phyloP scores from a whole-genome alignment of 2,329 filamentous ascomycete genomes.

The Rugonectria rugulosa region DNA sequence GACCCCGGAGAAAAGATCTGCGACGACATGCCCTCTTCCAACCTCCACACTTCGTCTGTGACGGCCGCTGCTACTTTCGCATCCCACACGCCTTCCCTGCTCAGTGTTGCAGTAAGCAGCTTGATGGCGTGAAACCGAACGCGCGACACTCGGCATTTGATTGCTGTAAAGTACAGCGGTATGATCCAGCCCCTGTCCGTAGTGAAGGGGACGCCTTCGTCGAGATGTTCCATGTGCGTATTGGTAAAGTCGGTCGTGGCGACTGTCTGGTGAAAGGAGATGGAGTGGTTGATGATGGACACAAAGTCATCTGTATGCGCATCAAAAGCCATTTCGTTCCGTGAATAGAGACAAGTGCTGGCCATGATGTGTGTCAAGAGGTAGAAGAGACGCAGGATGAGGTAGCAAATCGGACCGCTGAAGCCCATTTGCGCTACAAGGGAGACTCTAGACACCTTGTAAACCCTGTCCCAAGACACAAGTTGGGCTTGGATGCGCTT shows the following conservation, averaged over 20 bases:
- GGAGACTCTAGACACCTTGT: constrained; percentile 32
- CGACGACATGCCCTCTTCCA: constrained; percentile 47
- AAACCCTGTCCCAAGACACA: constrained; percentile 30
- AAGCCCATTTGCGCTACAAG: constrained; percentile 21
- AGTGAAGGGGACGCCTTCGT: constrained; percentile 42
- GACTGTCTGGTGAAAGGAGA: too few species aligned
- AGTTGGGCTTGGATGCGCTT: constrained; percentile 24
- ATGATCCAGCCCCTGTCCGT: constrained; percentile 54
- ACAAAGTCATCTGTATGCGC: constrained; percentile 42
- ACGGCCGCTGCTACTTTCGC: constrained; percentile 40
- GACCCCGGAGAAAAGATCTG: too few species aligned
- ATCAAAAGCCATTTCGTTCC: constrained; percentile 48
- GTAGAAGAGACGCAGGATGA: constrained; percentile 49
- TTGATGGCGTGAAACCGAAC: constrained; percentile 49
- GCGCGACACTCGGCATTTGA: constrained; percentile 54
- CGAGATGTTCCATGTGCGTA: constrained; percentile 11
- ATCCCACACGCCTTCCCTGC: constrained; percentile 55
- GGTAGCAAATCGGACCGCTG: constrained; percentile 33
- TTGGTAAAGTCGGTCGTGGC: constrained; percentile 5
- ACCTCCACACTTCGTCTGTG: constrained; percentile 45
- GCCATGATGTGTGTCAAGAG: constrained; percentile 53
- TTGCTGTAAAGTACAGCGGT: constrained; percentile 53
- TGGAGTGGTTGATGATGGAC: too few species aligned
- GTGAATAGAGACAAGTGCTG: constrained; percentile 39
- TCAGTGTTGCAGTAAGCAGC: constrained; percentile 40